phyloP scores from a whole-genome alignment of 331 rosid species.

The Malus hybrid region DNA sequence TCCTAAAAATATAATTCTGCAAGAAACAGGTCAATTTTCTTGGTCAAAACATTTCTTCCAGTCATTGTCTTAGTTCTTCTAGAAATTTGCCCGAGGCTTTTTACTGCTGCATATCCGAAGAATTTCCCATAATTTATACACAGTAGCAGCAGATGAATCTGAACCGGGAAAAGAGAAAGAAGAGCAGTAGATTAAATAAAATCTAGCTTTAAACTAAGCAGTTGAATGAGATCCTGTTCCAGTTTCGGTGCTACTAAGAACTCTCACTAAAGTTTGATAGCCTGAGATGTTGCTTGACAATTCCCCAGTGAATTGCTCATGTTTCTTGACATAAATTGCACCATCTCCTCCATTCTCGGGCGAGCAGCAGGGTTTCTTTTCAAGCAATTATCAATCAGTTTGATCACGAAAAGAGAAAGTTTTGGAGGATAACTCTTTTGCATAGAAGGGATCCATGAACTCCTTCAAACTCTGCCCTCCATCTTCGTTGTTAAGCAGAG shows the following conservation, averaged over 20 bases:
- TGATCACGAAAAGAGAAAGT: conserved; percentile 41
- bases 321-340: conserved; percentile 44
- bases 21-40: neutral
- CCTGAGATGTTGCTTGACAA: conserved; percentile 20
- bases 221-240: neutral
- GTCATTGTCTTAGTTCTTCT: neutral
- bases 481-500: conserved; percentile 19
- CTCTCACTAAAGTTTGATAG: conserved; percentile 5
- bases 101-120: neutral
- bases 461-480: conserved; percentile 36
- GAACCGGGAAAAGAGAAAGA: neutral
- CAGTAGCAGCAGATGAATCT: neutral
- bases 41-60: neutral
- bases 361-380: conserved; percentile 50
- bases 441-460: conserved; percentile 54
- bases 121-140: neutral
- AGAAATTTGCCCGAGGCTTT: neutral
- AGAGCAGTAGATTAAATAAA: neutral
- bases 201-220: neutral
- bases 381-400: conserved; percentile 43
- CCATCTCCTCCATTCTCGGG: conserved; percentile 64
- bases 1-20: neutral
- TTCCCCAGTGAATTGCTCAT: conserved; percentile 64
- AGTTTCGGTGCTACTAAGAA: conserved; percentile 2
- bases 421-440: conserved; percentile 44